phyloP scores from a whole-genome alignment of 257 asterid genomes.

The Primulina huaijiensis region DNA sequence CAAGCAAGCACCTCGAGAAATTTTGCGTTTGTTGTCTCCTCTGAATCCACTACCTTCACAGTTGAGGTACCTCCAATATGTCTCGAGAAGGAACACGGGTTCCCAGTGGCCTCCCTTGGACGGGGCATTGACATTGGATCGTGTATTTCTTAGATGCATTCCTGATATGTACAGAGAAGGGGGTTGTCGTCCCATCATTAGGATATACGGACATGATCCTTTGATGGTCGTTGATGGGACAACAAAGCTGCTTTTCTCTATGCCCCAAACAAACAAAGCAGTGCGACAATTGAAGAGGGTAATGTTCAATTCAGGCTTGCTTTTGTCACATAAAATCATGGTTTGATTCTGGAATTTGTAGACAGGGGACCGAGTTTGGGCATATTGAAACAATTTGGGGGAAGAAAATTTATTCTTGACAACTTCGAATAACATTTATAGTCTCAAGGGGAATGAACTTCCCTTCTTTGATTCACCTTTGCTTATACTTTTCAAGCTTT shows the following conservation, averaged over 20 bases:
- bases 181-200: constrained; percentile 53
- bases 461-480: too few species aligned
- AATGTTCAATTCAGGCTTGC: constrained; percentile 12
- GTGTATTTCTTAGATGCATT: constrained; percentile 42
- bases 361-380: too few species aligned
- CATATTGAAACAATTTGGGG: too few species aligned
- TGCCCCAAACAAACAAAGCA: constrained; percentile 32
- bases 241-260: constrained; percentile 48
- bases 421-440: too few species aligned
- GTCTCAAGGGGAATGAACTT: too few species aligned
- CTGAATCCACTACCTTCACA: constrained; percentile 71
- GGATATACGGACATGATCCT: constrained; percentile 59
- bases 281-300: constrained; percentile 54
- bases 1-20: constrained; percentile 57
- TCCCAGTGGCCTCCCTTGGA: constrained; percentile 57
- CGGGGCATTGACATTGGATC: constrained; percentile 50
- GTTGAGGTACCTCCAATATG: constrained; percentile 62
- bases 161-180: constrained; percentile 55
- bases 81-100: constrained; percentile 53
- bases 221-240: constrained; percentile 50
- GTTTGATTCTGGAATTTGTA: too few species aligned
- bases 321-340: too few species aligned
- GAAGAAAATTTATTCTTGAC: too few species aligned
- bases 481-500: too few species aligned
- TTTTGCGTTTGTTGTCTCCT: constrained; percentile 40